Conservation (phyloP, 345 rosid genomes). For the Balakata baccata region DNA sequence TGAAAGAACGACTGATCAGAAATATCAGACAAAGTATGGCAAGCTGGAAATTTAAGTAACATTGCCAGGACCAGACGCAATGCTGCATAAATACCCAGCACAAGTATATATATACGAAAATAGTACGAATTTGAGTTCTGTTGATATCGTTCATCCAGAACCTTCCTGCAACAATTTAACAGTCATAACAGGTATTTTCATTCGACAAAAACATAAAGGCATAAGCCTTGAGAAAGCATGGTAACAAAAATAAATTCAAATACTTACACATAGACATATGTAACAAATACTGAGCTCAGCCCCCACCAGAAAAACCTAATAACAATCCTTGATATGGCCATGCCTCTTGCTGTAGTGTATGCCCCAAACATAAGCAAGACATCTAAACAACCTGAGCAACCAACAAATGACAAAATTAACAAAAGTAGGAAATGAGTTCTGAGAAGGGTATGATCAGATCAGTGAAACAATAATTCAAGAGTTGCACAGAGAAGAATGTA, state of each 20-base stretch:
- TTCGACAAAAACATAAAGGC: conserved; percentile 1
- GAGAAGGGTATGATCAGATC: not conserved
- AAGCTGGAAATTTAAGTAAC: conserved; percentile 71
- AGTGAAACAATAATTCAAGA: conserved; percentile 11
- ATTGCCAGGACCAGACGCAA: conserved; percentile 65
- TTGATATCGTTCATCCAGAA: conserved; percentile 66
- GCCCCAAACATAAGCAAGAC: conserved; percentile 93
- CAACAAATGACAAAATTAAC: conserved; percentile 19
- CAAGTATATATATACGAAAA: conserved; percentile 82
- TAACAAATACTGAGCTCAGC: conserved; percentile 58
- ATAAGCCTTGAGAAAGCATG: not conserved
- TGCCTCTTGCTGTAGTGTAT: conserved; percentile 83
- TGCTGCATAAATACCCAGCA: conserved; percentile 80
- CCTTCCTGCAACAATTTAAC: conserved; percentile 55
- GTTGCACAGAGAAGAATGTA: conserved; percentile 33
- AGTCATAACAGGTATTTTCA: not conserved
- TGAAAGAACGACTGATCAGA: conserved; percentile 95
- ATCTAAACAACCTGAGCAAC: conserved; percentile 68
- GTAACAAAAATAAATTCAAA: not conserved
- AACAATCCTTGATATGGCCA: conserved; percentile 94
- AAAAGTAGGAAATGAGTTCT: conserved; percentile 4
- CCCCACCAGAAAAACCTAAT: conserved; percentile 89
- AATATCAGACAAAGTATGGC: conserved; percentile 79
- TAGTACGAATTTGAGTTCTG: conserved; percentile 54
- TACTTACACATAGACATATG: conserved; percentile 78